Base-by-base conservation (phyloP, 768 basidiomycete genomes). In the Boletus subcaerulescens region DNA sequence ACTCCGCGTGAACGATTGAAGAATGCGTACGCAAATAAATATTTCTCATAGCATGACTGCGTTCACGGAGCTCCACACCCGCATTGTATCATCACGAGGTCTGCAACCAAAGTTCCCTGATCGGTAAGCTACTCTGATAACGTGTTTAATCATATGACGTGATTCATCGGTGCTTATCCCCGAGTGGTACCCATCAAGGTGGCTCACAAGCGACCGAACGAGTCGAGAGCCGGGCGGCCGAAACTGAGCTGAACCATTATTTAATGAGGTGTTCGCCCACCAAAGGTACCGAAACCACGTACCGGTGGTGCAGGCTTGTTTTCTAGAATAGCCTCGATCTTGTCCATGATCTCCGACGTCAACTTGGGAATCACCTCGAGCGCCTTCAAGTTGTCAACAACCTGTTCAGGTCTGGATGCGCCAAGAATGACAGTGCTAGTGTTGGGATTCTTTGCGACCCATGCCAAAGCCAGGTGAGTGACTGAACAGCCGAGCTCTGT, bases 391-490 rank as follows among this genome's bases (percentile, higher is more conserved):
- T 80, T 82, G 32, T 82, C 75, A 44, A 70, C 41, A 24, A 82
- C 65, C 57, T 82, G 80, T 58, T 77, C 73, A 13, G 77, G 73
- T 57, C 72, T 79, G 39, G 77, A 74, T 3, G 77, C 78, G 8
- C 80, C 79, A 39, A 80, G 71, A 53, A 80, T 78, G 48, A 79
- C 72, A 17, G 74, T 77, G 51, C 73, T 71, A 39, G 76, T 78
- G 65, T 77, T 77, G n/a, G 76, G 74, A 63, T 82, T 78, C 57
- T 65, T 71, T 10, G 77, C 73, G 8, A 77, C 68, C 83, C 83
- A 85, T n/a, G 84, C 84, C 53, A 85, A 71, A 1, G 84, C 77
- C 48, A 85, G 71, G 38, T 76, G 74, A 20, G 77, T 71, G 56
- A 78, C 73, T 20, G 71, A 77, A 49, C 73, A 75, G 13, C 71